Conservation (phyloP, 1,284 basidiomycete genomes). For the Phaffia rhodozyma region DNA sequence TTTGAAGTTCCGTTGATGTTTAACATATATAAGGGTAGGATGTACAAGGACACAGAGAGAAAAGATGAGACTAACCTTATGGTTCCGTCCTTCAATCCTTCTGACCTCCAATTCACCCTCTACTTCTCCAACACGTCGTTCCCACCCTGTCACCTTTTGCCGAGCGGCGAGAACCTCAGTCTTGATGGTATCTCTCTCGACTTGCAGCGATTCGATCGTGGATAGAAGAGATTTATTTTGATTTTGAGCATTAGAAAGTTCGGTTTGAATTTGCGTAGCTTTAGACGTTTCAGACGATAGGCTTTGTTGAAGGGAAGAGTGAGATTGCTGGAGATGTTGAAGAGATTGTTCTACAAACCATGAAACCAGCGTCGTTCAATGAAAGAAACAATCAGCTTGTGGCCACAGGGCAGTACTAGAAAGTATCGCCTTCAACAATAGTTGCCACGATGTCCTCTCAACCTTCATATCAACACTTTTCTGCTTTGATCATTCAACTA, state of each 20-base stretch:
- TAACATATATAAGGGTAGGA: too few relatives aligned
- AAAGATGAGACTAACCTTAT: conserved; percentile 2
- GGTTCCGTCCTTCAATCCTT: conserved; percentile 13
- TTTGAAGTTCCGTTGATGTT: background rate
- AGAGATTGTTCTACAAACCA: conserved; percentile 3
- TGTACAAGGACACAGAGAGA: background rate
- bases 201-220: conserved; percentile 30
- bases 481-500: conserved; percentile 27
- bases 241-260: conserved; percentile 29
- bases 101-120: conserved; percentile 32
- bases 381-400: background rate
- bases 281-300: conserved; percentile 21
- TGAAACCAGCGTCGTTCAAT: background rate
- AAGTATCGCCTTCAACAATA: background rate
- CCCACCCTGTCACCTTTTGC: conserved; percentile 29
- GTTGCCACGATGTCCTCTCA: background rate
- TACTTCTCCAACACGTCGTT: conserved; percentile 31
- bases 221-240: conserved; percentile 32
- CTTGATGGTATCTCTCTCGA: conserved; percentile 22
- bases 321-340: conserved; percentile 5
- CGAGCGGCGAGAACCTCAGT: conserved; percentile 27
- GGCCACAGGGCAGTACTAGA: background rate
- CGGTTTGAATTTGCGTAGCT: background rate
- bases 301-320: conserved; percentile 28
- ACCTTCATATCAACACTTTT: conserved; percentile 7